Base-by-base conservation (phyloP, 257 asterid genomes). In the Rhazya stricta region DNA sequence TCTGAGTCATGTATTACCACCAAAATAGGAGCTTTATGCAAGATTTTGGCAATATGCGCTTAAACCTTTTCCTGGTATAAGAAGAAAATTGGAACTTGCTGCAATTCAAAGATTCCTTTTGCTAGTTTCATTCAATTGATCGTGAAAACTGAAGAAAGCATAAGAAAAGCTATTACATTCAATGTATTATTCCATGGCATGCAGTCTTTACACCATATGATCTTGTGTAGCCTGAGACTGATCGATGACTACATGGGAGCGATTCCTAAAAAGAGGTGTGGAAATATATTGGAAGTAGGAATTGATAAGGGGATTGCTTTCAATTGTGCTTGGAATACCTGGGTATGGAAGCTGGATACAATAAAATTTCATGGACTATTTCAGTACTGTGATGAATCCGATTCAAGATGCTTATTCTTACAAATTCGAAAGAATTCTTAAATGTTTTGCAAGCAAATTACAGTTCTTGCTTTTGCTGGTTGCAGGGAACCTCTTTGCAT, bases 401-500 rank as follows among this genome's bases (percentile, higher is more conserved):
- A 23, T 25, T 70, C 16, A 21, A 48, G 4, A 2, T 68, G 18
- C 48, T 25, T 25, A 58, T 71, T 27, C 50, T 19, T 41, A 21
- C 10, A 62, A 39, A 45, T 19, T 27, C 39, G 19, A 9, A 42
- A 45, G 18, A 29, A 56, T 57, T 57, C 11, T 27, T 12, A 48
- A 25, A 34, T 30, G 13, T 29, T 29, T 30, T 25, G 12, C 42
- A 30, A 53, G 74, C 63, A 32, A 66, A 67, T 66, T 21, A 71
- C 27, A 19, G 25, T 45, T 65, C 61, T 43, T 70, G 21, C 12
- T 23, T 67, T 32, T 32, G 13, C 50, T 66, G 50, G 62, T 81
- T 86, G 91, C 94, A 92, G 97, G 98, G 50, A 92, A 92, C 72
- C 80, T 92, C 57, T 81, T 77, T 69, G 98, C 98, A 43, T 83